phyloP scores from a whole-genome alignment of 2,329 filamentous ascomycete genomes.

The Sclerotinia glacialis region DNA sequence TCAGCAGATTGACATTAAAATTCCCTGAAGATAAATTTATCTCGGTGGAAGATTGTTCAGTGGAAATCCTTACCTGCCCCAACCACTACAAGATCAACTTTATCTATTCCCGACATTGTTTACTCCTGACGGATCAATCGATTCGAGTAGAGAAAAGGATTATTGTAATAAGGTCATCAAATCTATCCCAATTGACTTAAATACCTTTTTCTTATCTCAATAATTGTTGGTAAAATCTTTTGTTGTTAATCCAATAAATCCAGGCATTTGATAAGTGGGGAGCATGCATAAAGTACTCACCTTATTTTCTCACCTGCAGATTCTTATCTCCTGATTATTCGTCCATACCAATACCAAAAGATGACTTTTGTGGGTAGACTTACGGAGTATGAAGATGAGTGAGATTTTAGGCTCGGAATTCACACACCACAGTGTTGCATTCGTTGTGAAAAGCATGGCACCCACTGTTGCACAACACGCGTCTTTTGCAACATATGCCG shows the following conservation, averaged over 20 bases:
- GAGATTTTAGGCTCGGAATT: neutral
- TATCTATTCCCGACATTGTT: neutral
- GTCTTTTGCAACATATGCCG: neutral
- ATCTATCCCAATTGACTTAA: too few relatives aligned
- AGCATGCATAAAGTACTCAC: neutral
- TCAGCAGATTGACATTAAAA: neutral
- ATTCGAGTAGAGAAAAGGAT: neutral
- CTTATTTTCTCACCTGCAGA: neutral
- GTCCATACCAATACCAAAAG: neutral
- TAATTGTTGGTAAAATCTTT: neutral
- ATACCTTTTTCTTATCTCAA: neutral
- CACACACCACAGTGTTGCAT: neutral
- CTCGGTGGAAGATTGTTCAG: too few relatives aligned
- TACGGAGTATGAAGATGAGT: neutral
- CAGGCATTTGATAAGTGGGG: neutral
- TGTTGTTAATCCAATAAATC: neutral
- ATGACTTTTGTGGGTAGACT: neutral
- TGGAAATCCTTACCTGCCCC: slow-evolving; percentile 15
- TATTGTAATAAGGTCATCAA: neutral
- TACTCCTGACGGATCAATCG: neutral
- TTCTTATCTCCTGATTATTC: neutral
- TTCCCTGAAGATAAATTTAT: neutral
- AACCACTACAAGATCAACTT: slow-evolving; percentile 12
- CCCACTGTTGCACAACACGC: neutral
- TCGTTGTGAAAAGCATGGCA: neutral